Conservation (phyloP, 1,284 basidiomycete species). For the Leccinum pallidistipes region DNA sequence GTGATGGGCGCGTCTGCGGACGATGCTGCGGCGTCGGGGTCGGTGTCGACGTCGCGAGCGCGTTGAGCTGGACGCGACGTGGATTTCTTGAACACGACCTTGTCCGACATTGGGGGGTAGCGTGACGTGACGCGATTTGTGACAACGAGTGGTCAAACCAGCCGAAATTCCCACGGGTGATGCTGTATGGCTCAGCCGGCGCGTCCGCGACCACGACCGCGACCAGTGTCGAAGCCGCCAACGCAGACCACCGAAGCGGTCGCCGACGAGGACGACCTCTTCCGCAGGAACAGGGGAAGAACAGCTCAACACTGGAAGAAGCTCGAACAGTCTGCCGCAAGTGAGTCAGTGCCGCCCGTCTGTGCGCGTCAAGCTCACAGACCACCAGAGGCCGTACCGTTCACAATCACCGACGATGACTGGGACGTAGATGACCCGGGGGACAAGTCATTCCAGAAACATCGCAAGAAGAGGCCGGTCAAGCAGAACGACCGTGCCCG, state of each 20-base stretch:
- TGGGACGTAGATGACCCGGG: slow-evolving; percentile 28
- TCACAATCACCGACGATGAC: slow-evolving; percentile 16
- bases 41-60: slow-evolving; percentile 45
- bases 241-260: slow-evolving; percentile 25
- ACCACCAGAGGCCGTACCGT: slow-evolving; percentile 25
- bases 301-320: slow-evolving; percentile 56
- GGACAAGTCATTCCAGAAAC: slow-evolving; percentile 31
- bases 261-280: slow-evolving; percentile 61
- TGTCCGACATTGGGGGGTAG: slow-evolving; percentile 30
- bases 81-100: slow-evolving; percentile 55
- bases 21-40: slow-evolving; percentile 27
- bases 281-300: slow-evolving; percentile 59
- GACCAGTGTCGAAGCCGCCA: slow-evolving; percentile 37
- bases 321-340: slow-evolving; percentile 51
- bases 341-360: slow-evolving; percentile 35
- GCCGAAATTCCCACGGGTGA: slow-evolving; percentile 48
- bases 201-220: slow-evolving; percentile 55
- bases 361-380: slow-evolving; percentile 13
- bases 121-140: slow-evolving; percentile 35
- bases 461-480: slow-evolving; percentile 38
- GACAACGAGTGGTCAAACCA: slow-evolving; percentile 22
- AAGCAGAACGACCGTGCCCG: slow-evolving; percentile 35
- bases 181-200: slow-evolving; percentile 20
- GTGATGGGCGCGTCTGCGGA: slow-evolving; percentile 48
- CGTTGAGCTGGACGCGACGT: slow-evolving; percentile 55